phyloP scores from a whole-genome alignment of 1,284 basidiomycete genomes.

The Paramarasmius palmivorus region DNA sequence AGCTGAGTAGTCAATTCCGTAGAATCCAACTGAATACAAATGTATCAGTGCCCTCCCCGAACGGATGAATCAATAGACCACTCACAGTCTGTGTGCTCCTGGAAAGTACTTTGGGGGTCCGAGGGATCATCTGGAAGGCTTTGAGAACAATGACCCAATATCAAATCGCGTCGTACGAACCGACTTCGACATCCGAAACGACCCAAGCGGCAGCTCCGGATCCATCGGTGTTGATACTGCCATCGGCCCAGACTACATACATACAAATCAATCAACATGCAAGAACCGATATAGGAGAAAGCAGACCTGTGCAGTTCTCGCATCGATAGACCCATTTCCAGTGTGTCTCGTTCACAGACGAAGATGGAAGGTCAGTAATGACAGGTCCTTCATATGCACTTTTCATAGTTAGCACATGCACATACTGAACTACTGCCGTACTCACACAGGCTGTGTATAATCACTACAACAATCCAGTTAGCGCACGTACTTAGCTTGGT shows the following conservation, averaged over 20 bases:
- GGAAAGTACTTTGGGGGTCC: constrained; percentile 35
- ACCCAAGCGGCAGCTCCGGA: constrained; percentile 56
- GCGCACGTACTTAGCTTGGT: not conserved
- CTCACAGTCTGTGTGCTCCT: constrained; percentile 46
- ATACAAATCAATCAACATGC: not conserved
- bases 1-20: constrained; percentile 47
- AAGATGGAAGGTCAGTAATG: constrained; percentile 43
- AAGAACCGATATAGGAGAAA: not conserved
- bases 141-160: not conserved
- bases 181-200: constrained; percentile 37
- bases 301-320: constrained; percentile 51
- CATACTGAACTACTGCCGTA: not conserved
- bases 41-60: not conserved
- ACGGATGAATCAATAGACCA: not conserved
- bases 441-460: constrained; percentile 48
- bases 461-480: constrained; percentile 27
- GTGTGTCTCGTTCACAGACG: constrained; percentile 49
- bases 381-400: constrained; percentile 43
- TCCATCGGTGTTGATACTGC: constrained; percentile 40
- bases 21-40: constrained; percentile 51
- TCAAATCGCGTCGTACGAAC: constrained; percentile 11
- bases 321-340: constrained; percentile 62
- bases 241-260: constrained; percentile 35
- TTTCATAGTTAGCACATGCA: not conserved
- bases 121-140: constrained; percentile 22